Evolutionary conservation across 208 protist genomes (phyloP), one percentile per base, ranked within the genome.

Genomic region (Trypanosoma lewisi): DNA sequence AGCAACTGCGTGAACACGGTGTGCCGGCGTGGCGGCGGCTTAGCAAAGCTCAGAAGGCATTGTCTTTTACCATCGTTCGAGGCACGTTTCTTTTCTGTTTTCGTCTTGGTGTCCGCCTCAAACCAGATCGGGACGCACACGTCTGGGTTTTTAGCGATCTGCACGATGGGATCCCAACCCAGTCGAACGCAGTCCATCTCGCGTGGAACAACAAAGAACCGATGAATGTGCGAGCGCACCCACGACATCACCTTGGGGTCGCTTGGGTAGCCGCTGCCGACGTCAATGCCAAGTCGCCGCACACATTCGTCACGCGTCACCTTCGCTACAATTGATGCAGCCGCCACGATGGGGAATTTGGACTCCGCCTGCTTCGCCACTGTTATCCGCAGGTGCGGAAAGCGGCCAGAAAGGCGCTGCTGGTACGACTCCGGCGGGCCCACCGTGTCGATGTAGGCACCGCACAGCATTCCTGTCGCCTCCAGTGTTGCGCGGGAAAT

Each of bases 361-460:
- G 73, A 68, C 63, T 98, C 97, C 11, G 97, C 97, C 65, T 97
- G 97, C 57, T 85, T 91, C 9, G 83, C 49, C 12, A 96, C 87
- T 19, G 84, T 87, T 34, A 95, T 81, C 44, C 87, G 80, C 21
- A 98, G 70, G 50, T 96, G 73, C 11, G 93, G 94, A 55, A 97
- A 97, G 31, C 85, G 72, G 17, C 77, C 73, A 8, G 78, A 30
- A 25, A 98, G 76, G 28, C 80, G 76, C 0, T 62, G 45, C 63
- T 89, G 74, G 67, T 97, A 98, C 36, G 82, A 79, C 51, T 82
- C 77, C 3, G 93, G 83, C 6, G 89, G 80, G 0, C 93, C 91
- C 28, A 98, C 93, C 2, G 94, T 97, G 77, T 98, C 95, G n/a
- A 98, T 80, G 78, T 92, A 98, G 3, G 91, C 86, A 28, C 87